phyloP scores from a whole-genome alignment of 371 early-diverging fungal species.

The Paraphysoderma sedebokerense region DNA sequence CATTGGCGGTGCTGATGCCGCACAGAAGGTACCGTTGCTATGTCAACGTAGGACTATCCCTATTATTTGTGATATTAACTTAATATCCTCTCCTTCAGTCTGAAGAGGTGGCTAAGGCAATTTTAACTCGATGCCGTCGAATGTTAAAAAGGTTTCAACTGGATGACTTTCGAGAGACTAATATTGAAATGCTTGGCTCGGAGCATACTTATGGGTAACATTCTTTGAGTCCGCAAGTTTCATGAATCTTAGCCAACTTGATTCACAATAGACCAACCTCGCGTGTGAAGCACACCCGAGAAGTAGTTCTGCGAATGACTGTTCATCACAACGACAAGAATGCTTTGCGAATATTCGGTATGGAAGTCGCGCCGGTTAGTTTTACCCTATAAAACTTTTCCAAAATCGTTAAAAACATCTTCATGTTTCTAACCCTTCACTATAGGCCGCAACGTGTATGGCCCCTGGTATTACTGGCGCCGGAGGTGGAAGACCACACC shows the following conservation, averaged over 20 bases:
- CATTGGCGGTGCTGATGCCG: constrained; percentile 47
- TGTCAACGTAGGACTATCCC: background rate
- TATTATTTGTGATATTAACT: background rate
- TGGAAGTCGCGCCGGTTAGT: constrained; percentile 45
- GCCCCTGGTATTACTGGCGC: constrained; percentile 46
- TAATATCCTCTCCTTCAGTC: constrained; percentile 13
- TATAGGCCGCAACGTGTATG: constrained; percentile 49
- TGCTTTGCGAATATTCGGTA: constrained; percentile 35
- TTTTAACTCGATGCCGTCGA: constrained; percentile 27
- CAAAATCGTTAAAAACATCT: background rate
- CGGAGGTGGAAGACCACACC: constrained; percentile 42
- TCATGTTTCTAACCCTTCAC: background rate
- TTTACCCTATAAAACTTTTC: background rate
- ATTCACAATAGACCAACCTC: constrained; percentile 28
- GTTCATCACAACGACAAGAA: constrained; percentile 36
- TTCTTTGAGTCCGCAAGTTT: background rate
- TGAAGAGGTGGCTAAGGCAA: constrained; percentile 40
- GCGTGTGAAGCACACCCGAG: constrained; percentile 26
- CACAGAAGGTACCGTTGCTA: constrained; percentile 22
- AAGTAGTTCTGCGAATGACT: constrained; percentile 42
- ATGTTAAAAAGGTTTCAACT: constrained; percentile 28
- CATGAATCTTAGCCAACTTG: too few relatives aligned
- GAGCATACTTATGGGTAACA: constrained; percentile 48
- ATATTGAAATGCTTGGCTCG: constrained; percentile 45
- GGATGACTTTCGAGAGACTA: constrained; percentile 26